Evolutionary conservation across 1,139 yeast genomes (phyloP), one percentile per base, ranked within the genome.

Genomic region (Protomyces arabidopsidicola): DNA sequence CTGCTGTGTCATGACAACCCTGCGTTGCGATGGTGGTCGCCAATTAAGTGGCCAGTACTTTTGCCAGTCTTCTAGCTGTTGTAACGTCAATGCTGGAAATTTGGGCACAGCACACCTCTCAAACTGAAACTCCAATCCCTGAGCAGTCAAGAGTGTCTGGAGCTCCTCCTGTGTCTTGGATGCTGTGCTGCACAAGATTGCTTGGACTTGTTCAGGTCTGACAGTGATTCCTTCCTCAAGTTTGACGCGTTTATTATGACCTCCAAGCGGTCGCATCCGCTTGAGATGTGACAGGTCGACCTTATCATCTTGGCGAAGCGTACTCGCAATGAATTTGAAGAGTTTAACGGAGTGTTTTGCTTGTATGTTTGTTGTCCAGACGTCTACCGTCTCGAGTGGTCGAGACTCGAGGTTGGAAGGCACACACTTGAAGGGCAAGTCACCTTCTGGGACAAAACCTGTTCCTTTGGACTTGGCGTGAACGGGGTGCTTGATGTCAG

Each of bases 381-480:
- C 66, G 34, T 59, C 67, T n/a, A 59, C 52, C 27, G 64, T 66
- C 59, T 58, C 63, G 10, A 61, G 35, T 35, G 34, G 39, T n/a
- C 65, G 45, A 14, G 55, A 45, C 53, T 65, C 67, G 10, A 63
- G 45, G 55, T 65, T 64, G 5, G 67, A 63, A 45, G 57, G 55
- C 5, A 60, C 31, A 45, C 39, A 39, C 39, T 55, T 35, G 51
- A 65, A 62, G 2, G 65, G 65, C 51, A 53, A 45, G 12, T 62
- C 34, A 24, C 12, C 63, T 53, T 63, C 59, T 42, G 45, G 16
- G 38, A 55, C 45, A 42, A 58, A 10, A 0, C 38, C 51, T 18
- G 16, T 20, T 31, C 45, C 18, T 12, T 31, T n/a, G 42, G 42
- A 18, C 53, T 42, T 18, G 51, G 6, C 31, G 53, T 31, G 53